Conservation (phyloP, 331 rosid species). For the Quercus phellos region DNA sequence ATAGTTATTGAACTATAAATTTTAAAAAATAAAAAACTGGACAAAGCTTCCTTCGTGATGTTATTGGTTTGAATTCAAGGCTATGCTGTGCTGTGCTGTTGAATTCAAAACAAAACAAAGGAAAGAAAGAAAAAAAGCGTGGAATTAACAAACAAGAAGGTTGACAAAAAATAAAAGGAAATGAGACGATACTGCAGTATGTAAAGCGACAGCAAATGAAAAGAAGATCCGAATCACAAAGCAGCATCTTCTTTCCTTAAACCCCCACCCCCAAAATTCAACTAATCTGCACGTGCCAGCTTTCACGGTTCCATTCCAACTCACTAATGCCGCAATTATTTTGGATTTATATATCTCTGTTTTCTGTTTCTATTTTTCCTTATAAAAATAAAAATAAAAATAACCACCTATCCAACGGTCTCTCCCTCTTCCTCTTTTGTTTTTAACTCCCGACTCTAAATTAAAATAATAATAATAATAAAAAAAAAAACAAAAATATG, state of each 20-base stretch:
- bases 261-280: no score
- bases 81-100: no score
- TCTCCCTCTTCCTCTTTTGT: slow-evolving; percentile 1
- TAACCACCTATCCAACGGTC: slow-evolving; percentile 29
- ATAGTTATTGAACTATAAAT: no score
- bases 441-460: not conserved
- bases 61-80: no score
- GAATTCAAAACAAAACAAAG: no score
- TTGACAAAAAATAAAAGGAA: not conserved
- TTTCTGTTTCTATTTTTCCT: not conserved
- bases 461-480: not conserved
- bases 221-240: slow-evolving; percentile 26
- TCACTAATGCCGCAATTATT: no score
- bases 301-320: slow-evolving; percentile 15
- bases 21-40: no score
- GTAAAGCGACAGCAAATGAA: not conserved
- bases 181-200: not conserved
- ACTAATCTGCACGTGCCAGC: slow-evolving; percentile 19
- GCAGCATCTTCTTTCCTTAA: slow-evolving; percentile 23
- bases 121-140: no score
- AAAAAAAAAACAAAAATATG: not conserved
- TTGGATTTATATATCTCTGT: no score
- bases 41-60: no score
- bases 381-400: not conserved
- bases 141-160: no score